Conservation (phyloP, 129 eudicot species). For the Artemisia annua region DNA sequence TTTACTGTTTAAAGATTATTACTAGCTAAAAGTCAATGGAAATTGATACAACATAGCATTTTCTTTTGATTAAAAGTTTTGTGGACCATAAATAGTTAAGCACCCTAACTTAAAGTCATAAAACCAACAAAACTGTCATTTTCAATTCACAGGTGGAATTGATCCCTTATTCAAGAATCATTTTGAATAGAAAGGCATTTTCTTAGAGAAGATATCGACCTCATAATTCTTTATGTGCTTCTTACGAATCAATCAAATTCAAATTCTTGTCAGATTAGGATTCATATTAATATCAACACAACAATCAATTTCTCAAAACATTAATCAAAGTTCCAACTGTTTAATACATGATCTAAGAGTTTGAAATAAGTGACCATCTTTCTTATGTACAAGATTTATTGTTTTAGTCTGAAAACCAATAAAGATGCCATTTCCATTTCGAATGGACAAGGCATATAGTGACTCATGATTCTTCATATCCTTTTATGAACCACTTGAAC, state of each 20-base stretch:
- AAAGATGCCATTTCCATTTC: no score
- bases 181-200: constrained; percentile 9
- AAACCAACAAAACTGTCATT: constrained; percentile 16
- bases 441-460: no score
- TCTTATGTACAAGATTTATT: no score
- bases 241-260: background rate
- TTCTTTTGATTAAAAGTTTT: constrained; percentile 7
- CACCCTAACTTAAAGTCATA: constrained; percentile 11
- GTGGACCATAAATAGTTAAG: constrained; percentile 5
- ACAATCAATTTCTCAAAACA: no score
- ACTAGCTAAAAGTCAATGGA: background rate
- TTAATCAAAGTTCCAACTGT: no score
- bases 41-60: background rate
- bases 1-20: background rate
- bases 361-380: no score
- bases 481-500: background rate
- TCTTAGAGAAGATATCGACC: background rate
- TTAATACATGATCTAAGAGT: no score
- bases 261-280: no score
- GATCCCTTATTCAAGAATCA: constrained; percentile 20
- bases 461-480: background rate
- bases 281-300: no score
- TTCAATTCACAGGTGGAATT: constrained; percentile 24
- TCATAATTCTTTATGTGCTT: constrained; percentile 4
- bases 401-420: no score